phyloP scores from a whole-genome alignment of 495 filamentous ascomycete genomes.

The Amorphotheca resinae region DNA sequence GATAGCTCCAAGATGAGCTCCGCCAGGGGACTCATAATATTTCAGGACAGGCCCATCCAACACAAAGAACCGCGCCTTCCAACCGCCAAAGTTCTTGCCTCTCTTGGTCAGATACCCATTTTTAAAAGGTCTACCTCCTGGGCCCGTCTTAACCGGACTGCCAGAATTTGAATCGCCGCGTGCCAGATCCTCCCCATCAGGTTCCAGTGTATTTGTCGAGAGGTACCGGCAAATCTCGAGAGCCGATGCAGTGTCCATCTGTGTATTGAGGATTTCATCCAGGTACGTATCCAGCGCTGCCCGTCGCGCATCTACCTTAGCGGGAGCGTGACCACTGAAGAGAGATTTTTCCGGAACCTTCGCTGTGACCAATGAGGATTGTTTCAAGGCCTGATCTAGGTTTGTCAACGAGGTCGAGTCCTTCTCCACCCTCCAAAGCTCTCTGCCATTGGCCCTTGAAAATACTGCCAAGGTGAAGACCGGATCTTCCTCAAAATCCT shows the following conservation, averaged over 20 bases:
- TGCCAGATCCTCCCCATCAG: constrained; percentile 50
- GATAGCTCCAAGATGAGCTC: constrained; percentile 83
- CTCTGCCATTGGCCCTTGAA: constrained; percentile 59
- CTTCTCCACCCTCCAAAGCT: constrained; percentile 92
- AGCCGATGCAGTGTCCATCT: constrained; percentile 68
- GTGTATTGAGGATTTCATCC: constrained; percentile 67
- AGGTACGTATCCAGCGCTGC: constrained; percentile 74
- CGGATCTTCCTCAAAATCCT: constrained; percentile 71
- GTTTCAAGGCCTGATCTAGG: constrained; percentile 68
- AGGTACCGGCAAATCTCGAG: constrained; percentile 77
- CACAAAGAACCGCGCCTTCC: constrained; percentile 92
- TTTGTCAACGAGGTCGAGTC: constrained; percentile 68
- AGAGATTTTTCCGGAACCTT: constrained; percentile 74
- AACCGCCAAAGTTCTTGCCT: constrained; percentile 98
- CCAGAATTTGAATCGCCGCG: constrained; percentile 33
- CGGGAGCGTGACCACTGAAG: constrained; percentile 87
- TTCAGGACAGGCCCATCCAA: constrained; percentile 79
- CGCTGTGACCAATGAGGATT: constrained; percentile 48
- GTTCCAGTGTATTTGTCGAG: constrained; percentile 71
- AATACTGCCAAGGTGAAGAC: constrained; percentile 86
- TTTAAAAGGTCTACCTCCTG: constrained; percentile 57
- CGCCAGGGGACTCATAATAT: constrained; percentile 84
- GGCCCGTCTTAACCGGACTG: constrained; percentile 31
- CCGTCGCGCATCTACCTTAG: constrained; percentile 82
- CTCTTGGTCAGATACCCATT: constrained; percentile 91